phyloP scores from a whole-genome alignment of 139 green algal genomes.

The Medakamo hakoo region DNA sequence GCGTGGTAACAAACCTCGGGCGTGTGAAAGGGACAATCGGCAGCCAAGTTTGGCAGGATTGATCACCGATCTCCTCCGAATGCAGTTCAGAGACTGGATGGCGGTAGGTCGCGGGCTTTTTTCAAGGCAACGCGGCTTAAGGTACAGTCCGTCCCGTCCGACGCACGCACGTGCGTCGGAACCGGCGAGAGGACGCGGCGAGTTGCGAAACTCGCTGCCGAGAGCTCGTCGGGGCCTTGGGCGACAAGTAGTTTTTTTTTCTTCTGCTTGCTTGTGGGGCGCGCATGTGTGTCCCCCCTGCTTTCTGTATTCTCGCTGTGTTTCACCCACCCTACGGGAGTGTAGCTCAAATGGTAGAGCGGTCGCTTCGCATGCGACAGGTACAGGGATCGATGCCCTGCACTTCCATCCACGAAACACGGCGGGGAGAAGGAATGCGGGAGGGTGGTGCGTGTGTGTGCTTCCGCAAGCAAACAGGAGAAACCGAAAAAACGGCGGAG shows the following conservation, averaged over 20 bases:
- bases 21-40: slow-evolving; percentile 7
- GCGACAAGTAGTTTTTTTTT: slow-evolving; percentile 1
- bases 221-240: neutral
- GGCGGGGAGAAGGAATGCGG: too few relatives aligned
- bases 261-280: neutral
- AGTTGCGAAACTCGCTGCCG: neutral
- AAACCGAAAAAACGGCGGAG: neutral
- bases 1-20: slow-evolving; percentile 5
- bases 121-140: neutral
- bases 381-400: neutral
- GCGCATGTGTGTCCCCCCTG: too few relatives aligned
- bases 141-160: slow-evolving; percentile 10
- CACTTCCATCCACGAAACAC: neutral
- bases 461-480: neutral
- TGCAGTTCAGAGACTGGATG: slow-evolving; percentile 10
- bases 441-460: neutral
- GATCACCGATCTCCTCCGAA: neutral
- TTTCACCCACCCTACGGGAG: neutral
- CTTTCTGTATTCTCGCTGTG: neutral
- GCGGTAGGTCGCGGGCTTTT: neutral
- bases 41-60: slow-evolving; percentile 7
- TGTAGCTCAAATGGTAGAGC: neutral
- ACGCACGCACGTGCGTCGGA: neutral
- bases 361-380: neutral
- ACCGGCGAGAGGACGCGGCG: neutral